A percentile compares a stretch with the other conserved stretches of the same genome.
Evolutionary conservation across 2,329 filamentous ascomycete species (phyloP).

Genomic region (Penicillium sp.): DNA sequence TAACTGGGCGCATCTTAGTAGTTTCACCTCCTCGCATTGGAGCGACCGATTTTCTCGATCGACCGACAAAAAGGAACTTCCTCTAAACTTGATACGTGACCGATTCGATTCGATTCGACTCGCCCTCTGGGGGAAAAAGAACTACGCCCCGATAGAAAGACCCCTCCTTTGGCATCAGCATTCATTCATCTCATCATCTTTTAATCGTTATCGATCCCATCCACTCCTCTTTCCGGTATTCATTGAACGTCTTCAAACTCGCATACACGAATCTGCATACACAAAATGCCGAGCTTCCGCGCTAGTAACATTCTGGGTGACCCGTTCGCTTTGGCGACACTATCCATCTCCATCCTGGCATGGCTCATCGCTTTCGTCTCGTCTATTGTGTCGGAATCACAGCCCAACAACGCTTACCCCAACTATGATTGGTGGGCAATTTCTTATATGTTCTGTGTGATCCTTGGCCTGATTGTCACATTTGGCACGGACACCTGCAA

Average conservation of each 20-base stretch:
- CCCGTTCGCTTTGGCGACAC: conserved; percentile 90
- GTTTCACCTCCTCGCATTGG: not conserved
- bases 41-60: not conserved
- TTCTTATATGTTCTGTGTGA: conserved; percentile 80
- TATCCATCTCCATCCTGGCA: conserved; percentile 85
- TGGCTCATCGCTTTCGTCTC: conserved; percentile 92
- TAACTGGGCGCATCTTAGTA: conserved; percentile 9
- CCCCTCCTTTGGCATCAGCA: conserved; percentile 1
- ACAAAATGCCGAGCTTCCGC: conserved; percentile 60
- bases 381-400: conserved; percentile 69
- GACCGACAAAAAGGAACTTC: not conserved
- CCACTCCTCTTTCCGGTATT: conserved; percentile 4
- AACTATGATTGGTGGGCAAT: conserved; percentile 92
- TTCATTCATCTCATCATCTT: not conserved
- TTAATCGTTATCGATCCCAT: not conserved
- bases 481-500: conserved; percentile 80
- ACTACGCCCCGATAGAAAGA: not conserved
- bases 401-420: conserved; percentile 57
- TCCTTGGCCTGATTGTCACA: conserved; percentile 75
- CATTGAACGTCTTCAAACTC: conserved; percentile 3
- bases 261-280: conserved; percentile 2
- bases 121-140: not conserved
- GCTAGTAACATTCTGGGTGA: conserved; percentile 91
- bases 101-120: not conserved
- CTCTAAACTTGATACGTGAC: not conserved